A percentile compares a stretch with the other conserved stretches of the same genome.
Conservation (phyloP, 2,329 filamentous ascomycete species). For the Pseudogymnoascus sp. region DNA sequence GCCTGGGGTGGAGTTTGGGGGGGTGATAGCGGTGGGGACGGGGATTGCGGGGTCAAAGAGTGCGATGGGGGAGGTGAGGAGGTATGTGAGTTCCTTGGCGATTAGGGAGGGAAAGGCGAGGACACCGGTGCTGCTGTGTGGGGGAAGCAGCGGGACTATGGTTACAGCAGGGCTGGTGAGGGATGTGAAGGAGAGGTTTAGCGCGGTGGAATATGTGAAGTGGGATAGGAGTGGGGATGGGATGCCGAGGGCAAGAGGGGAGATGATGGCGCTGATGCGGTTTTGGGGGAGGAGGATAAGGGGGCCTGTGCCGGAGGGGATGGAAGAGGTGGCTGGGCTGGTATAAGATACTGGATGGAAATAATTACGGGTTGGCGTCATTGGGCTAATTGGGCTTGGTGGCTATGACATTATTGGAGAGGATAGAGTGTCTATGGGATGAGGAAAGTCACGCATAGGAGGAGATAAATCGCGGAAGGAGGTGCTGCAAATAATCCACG, state of each 20-base stretch:
- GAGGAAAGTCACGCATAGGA: background rate
- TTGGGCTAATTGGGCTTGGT: background rate
- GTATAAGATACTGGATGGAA: background rate
- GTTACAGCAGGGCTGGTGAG: conserved; percentile 56
- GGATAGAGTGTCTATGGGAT: no score
- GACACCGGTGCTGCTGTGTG: conserved; percentile 57
- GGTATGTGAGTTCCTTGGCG: conserved; percentile 27
- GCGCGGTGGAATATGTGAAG: conserved; percentile 55
- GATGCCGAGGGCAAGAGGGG: conserved; percentile 76
- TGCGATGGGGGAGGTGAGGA: conserved; percentile 23
- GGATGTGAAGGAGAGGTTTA: conserved; percentile 57
- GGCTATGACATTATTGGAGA: background rate
- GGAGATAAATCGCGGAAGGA: background rate
- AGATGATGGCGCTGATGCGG: conserved; percentile 86
- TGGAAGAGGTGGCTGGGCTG: conserved; percentile 35
- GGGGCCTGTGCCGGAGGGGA: conserved; percentile 43
- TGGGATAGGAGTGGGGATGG: conserved; percentile 65
- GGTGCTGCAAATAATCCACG: background rate
- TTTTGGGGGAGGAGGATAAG: conserved; percentile 62
- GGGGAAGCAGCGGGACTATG: conserved; percentile 42
- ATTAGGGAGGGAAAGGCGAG: conserved; percentile 42
- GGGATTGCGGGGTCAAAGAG: conserved; percentile 46
- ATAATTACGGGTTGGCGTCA: background rate
- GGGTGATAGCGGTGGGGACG: conserved; percentile 56
- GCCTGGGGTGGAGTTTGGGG: conserved; percentile 38